Evolutionary conservation across 257 asterid species (phyloP).

Genomic region (Lithospermum erythrorhizon): DNA sequence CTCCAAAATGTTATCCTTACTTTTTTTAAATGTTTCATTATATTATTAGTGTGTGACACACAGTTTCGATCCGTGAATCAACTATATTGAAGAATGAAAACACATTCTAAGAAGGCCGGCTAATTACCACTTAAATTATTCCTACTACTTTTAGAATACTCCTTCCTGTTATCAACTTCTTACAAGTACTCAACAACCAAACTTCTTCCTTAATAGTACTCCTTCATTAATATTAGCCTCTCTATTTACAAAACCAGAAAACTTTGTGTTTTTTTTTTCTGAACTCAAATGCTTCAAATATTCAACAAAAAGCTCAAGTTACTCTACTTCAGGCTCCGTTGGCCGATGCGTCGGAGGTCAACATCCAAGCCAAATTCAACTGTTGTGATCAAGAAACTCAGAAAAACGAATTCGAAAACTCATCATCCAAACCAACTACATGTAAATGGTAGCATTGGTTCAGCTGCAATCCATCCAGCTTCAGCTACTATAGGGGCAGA

Average conservation of each 20-base stretch:
- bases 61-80: too few relatives aligned
- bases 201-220: not conserved
- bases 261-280: not conserved
- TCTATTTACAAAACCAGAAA: not conserved
- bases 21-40: too few relatives aligned
- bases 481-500: slow-evolving; percentile 25
- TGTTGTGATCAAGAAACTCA: slow-evolving; percentile 45
- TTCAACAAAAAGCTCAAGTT: slow-evolving; percentile 47
- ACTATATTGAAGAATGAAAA: too few relatives aligned
- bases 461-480: slow-evolving; percentile 73
- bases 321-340: slow-evolving; percentile 41
- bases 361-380: slow-evolving; percentile 39
- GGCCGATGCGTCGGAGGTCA: slow-evolving; percentile 51
- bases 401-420: slow-evolving; percentile 36
- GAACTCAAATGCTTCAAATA: slow-evolving; percentile 28
- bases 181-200: not conserved
- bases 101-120: not conserved
- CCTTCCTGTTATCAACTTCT: not conserved
- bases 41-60: too few relatives aligned
- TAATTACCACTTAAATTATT: not conserved
- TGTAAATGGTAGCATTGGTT: slow-evolving; percentile 12
- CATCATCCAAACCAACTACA: slow-evolving; percentile 11
- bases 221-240: not conserved
- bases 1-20: too few relatives aligned
- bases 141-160: not conserved